Evolutionary conservation across 768 basidiomycete genomes (phyloP).

Genomic region (Galerina sulciceps): DNA sequence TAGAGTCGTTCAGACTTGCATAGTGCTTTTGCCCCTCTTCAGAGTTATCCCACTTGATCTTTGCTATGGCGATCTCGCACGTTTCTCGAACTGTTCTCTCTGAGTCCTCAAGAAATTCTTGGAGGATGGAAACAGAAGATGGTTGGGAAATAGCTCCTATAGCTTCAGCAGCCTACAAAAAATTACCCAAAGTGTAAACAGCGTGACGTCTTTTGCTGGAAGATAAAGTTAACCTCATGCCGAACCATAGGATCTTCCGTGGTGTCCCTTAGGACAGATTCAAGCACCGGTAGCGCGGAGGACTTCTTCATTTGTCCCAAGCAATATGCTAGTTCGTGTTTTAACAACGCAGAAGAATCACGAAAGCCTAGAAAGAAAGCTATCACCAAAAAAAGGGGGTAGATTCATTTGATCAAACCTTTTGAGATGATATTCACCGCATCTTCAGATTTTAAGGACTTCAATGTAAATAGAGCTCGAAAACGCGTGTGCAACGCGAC

Average conservation of each 20-base stretch:
- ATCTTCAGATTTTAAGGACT: constrained; percentile 76
- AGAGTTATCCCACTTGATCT: constrained; percentile 91
- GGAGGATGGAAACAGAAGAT: constrained; percentile 68
- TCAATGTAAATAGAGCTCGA: constrained; percentile 90
- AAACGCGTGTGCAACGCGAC: constrained; percentile 87
- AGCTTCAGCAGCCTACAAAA: constrained; percentile 89
- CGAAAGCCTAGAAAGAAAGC: constrained; percentile 61
- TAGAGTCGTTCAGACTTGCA: constrained; percentile 30
- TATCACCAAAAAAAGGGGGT: constrained; percentile 11
- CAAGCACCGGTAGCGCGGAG: constrained; percentile 78
- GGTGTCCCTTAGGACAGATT: constrained; percentile 70
- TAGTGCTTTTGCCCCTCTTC: constrained; percentile 65
- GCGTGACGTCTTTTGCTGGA: not conserved
- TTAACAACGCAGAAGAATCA: constrained; percentile 88
- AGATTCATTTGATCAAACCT: constrained; percentile 47
- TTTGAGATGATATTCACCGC: constrained; percentile 86
- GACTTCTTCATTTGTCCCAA: constrained; percentile 86
- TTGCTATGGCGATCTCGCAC: constrained; percentile 94
- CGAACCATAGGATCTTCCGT: constrained; percentile 94
- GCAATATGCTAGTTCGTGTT: constrained; percentile 97
- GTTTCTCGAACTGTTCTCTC: constrained; percentile 88
- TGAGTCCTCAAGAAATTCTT: constrained; percentile 71
- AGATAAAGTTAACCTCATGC: constrained; percentile 72
- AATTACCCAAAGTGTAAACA: constrained; percentile 17
- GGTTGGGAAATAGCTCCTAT: constrained; percentile 89